phyloP scores from a whole-genome alignment of 257 asterid genomes.

The Nicotiana knightiana region DNA sequence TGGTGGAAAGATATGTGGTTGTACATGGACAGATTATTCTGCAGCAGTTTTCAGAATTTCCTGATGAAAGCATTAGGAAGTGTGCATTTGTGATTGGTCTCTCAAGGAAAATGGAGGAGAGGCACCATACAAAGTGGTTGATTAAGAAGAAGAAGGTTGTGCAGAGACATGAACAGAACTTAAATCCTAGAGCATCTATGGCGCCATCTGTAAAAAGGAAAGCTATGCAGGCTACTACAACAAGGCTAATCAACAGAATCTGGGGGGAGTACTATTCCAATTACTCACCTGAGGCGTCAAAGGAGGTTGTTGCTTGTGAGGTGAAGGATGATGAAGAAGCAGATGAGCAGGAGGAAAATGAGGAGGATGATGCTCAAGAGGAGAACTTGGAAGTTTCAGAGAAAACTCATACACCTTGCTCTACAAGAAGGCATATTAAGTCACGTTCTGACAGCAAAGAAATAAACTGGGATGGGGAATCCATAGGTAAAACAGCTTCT shows the following conservation, averaged over 20 bases:
- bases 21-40: conserved; percentile 93
- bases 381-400: conserved; percentile 36
- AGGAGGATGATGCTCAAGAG: conserved; percentile 62
- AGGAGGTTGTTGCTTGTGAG: conserved; percentile 38
- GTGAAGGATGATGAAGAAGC: conserved; percentile 55
- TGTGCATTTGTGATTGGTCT: conserved; percentile 71
- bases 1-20: conserved; percentile 76
- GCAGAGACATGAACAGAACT: conserved; percentile 43
- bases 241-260: conserved; percentile 74
- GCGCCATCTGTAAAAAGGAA: conserved; percentile 61
- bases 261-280: conserved; percentile 95
- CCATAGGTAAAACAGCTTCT: conserved; percentile 45
- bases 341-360: conserved; percentile 69
- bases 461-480: conserved; percentile 61
- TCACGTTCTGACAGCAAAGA: conserved; percentile 30
- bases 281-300: conserved; percentile 56
- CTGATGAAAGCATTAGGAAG: conserved; percentile 66
- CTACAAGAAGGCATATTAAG: conserved; percentile 35
- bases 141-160: conserved; percentile 82
- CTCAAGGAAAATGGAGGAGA: conserved; percentile 76
- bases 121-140: conserved; percentile 88
- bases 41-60: conserved; percentile 87
- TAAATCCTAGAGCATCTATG: conserved; percentile 85
- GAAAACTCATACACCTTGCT: conserved; percentile 27
- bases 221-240: conserved; percentile 96